Conservation (phyloP, 306 rosid genomes). For the Alnus rubra region DNA sequence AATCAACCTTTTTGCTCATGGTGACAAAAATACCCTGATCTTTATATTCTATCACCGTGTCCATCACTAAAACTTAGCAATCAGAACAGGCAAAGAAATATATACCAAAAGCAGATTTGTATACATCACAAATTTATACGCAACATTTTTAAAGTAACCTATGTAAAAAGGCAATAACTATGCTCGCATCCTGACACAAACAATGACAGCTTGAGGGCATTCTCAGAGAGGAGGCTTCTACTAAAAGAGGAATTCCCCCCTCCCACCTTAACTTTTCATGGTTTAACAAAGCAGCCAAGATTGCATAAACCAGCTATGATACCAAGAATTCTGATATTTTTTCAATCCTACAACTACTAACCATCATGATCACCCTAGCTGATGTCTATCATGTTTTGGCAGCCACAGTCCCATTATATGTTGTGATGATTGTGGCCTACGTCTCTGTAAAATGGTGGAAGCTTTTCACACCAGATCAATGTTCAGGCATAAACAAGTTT, state of each 20-base stretch:
- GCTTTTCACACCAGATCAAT: slow-evolving; percentile 88
- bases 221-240: slow-evolving; percentile 66
- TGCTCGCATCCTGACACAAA: slow-evolving; percentile 20
- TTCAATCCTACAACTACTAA: slow-evolving; percentile 14
- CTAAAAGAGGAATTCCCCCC: slow-evolving; percentile 48
- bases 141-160: slow-evolving; percentile 17
- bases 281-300: slow-evolving; percentile 49
- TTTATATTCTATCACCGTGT: slow-evolving; percentile 27
- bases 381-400: slow-evolving; percentile 78
- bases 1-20: slow-evolving; percentile 55
- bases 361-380: slow-evolving; percentile 64
- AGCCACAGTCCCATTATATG: slow-evolving; percentile 86
- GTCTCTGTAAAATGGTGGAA: slow-evolving; percentile 90
- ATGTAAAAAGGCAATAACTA: slow-evolving; percentile 6
- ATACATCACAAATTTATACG: slow-evolving; percentile 25
- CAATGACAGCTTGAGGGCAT: slow-evolving; percentile 29
- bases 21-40: slow-evolving; percentile 58
- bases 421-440: slow-evolving; percentile 82
- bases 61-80: slow-evolving; percentile 31
- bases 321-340: slow-evolving; percentile 36
- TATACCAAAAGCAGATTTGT: slow-evolving; percentile 5
- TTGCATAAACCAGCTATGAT: slow-evolving; percentile 41
- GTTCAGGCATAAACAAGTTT: slow-evolving; percentile 88
- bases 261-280: slow-evolving; percentile 44
- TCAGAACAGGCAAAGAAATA: slow-evolving; percentile 25